phyloP scores from a whole-genome alignment of 805 yeast species.

The Tetrapisispora nanseiensis region DNA sequence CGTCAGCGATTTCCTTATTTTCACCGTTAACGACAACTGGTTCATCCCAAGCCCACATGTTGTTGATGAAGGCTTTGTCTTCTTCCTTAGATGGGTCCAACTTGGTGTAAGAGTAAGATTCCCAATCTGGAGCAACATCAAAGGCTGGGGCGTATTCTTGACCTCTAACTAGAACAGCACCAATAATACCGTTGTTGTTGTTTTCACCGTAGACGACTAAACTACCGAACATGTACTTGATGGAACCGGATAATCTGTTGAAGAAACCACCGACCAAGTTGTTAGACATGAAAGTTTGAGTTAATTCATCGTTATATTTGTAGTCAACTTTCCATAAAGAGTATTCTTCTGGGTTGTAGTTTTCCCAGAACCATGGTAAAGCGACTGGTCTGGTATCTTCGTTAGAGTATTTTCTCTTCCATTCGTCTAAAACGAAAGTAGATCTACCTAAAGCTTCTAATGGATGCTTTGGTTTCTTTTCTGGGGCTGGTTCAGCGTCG shows the following conservation, averaged over 20 bases:
- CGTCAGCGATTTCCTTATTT: conserved; percentile 84
- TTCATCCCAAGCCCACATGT: conserved; percentile 98
- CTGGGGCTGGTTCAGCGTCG: conserved; percentile 61
- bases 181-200: conserved; percentile 95
- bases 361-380: conserved; percentile 97
- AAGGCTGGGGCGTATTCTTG: conserved; percentile 86
- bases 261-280: conserved; percentile 97
- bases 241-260: conserved; percentile 85
- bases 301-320: conserved; percentile 97
- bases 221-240: conserved; percentile 89
- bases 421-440: conserved; percentile 67
- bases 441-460: conserved; percentile 73
- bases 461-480: conserved; percentile 85
- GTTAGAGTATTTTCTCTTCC: conserved; percentile 95
- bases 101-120: conserved; percentile 76
- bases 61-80: conserved; percentile 71
- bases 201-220: conserved; percentile 96
- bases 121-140: conserved; percentile 99
- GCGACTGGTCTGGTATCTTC: conserved; percentile 92
- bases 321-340: conserved; percentile 90
- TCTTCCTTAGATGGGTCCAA: conserved; percentile 72
- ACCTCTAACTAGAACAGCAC: conserved; percentile 93
- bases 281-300: conserved; percentile 95
- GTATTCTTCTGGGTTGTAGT: conserved; percentile 87
- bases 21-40: conserved; percentile 77